A percentile compares a stretch with the other conserved stretches of the same genome.
These are phyloP conservation scores for Rhizophlyctis rosea DNA, from an alignment of 192 early-diverging fungal genomes.

Conservation along the genomic window DNA sequence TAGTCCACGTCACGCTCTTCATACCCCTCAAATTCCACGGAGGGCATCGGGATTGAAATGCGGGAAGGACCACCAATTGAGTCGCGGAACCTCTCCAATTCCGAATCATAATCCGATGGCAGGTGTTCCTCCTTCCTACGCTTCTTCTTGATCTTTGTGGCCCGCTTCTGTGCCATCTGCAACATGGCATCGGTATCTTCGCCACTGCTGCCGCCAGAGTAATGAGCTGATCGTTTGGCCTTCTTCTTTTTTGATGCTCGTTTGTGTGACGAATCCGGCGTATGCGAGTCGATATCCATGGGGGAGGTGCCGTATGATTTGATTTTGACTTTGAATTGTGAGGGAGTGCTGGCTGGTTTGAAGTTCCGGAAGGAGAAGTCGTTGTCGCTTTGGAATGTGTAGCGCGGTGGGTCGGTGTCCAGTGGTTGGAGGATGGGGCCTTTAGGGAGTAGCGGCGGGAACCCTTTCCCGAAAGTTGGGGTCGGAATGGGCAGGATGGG, in stretches of 20 bases:
- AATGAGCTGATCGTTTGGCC: too few relatives aligned
- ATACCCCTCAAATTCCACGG: background rate
- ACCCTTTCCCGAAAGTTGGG: too few relatives aligned
- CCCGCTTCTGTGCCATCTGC: constrained; percentile 17
- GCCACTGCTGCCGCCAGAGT: constrained; percentile 32
- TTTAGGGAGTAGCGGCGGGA: too few relatives aligned
- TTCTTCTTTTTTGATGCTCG: too few relatives aligned
- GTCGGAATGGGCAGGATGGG: background rate
- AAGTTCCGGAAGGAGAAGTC: background rate
- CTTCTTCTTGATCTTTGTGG: constrained; percentile 12
- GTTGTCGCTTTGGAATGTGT: background rate
- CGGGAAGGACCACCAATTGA: background rate
- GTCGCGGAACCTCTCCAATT: background rate
- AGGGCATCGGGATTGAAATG: background rate
- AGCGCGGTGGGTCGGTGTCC: background rate
- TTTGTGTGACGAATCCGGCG: too few relatives aligned
- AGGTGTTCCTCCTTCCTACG: constrained; percentile 23
- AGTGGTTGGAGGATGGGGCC: background rate
- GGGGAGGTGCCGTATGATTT: too few relatives aligned
- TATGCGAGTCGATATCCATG: too few relatives aligned
- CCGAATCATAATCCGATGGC: background rate
- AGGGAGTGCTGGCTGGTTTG: too few relatives aligned
- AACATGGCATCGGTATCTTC: constrained; percentile 41
- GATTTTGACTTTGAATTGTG: too few relatives aligned
- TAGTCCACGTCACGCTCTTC: background rate